phyloP scores from a whole-genome alignment of 2,329 filamentous ascomycete species.

The Ramichloridium luteum region DNA sequence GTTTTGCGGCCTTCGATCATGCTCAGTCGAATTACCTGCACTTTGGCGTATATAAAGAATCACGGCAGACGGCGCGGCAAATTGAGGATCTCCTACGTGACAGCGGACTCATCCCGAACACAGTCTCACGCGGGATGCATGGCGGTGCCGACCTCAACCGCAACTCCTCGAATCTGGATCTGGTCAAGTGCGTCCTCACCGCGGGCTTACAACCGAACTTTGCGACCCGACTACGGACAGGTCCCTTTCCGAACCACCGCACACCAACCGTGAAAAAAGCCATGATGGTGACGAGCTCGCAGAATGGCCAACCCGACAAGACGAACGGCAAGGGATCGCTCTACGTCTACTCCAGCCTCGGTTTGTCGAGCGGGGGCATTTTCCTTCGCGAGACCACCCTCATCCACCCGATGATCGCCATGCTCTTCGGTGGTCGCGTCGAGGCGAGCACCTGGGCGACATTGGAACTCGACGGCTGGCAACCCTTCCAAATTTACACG shows the following conservation, averaged over 20 bases:
- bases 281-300: constrained; percentile 20
- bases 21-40: constrained; percentile 26
- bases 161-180: constrained; percentile 31
- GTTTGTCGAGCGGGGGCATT: constrained; percentile 8
- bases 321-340: constrained; percentile 7
- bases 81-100: constrained; percentile 29
- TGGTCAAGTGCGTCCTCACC: constrained; percentile 37
- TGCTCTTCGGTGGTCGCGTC: constrained; percentile 23
- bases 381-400: constrained; percentile 20
- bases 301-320: constrained; percentile 12
- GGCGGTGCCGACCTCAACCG: constrained; percentile 27
- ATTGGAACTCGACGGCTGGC: constrained; percentile 27
- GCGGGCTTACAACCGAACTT: constrained; percentile 37
- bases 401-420: constrained; percentile 17
- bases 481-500: constrained; percentile 25
- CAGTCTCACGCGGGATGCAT: constrained; percentile 6
- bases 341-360: constrained; percentile 11
- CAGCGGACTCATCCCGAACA: constrained; percentile 23
- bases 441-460: constrained; percentile 7
- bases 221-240: constrained; percentile 22
- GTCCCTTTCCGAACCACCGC: constrained; percentile 12
- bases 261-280: constrained; percentile 19
- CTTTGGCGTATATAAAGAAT: constrained; percentile 24
- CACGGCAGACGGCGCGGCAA: constrained; percentile 26
- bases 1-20: constrained; percentile 20